Conservation (phyloP, 1,284 basidiomycete genomes). For the Malassezia nana region DNA sequence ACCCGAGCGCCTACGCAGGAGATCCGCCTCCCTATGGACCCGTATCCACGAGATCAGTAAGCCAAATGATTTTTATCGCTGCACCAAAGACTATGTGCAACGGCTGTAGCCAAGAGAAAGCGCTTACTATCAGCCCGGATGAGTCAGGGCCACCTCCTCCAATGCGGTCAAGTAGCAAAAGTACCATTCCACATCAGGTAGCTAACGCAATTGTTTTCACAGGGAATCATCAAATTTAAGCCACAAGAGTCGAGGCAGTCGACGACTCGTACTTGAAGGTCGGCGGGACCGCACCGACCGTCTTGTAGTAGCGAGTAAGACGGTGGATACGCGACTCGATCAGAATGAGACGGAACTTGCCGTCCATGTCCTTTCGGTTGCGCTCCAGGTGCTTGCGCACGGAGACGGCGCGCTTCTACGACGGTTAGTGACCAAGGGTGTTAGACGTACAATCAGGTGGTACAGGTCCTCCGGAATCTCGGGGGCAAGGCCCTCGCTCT, state of each 20-base stretch:
- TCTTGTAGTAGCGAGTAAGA: slow-evolving; percentile 90
- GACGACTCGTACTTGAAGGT: slow-evolving; percentile 63
- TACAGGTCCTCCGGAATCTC: slow-evolving; percentile 98
- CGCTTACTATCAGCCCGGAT: neutral
- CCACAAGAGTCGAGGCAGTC: slow-evolving; percentile 49
- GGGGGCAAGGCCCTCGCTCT: slow-evolving; percentile 88
- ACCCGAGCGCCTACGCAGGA: too few relatives aligned
- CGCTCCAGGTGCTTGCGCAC: slow-evolving; percentile 97
- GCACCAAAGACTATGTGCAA: slow-evolving; percentile 7
- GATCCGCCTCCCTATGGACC: too few relatives aligned
- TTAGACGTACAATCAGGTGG: slow-evolving; percentile 65
- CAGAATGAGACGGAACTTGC: slow-evolving; percentile 84
- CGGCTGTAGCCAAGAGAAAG: neutral
- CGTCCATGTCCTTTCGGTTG: slow-evolving; percentile 79
- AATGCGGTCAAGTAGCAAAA: neutral
- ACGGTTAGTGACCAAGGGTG: neutral
- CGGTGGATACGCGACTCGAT: slow-evolving; percentile 99
- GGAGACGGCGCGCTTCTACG: slow-evolving; percentile 84
- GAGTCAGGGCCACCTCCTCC: neutral
- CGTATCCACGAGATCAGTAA: neutral
- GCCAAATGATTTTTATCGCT: slow-evolving; percentile 6
- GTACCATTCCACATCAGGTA: slow-evolving; percentile 4
- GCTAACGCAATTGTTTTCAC: slow-evolving; percentile 4
- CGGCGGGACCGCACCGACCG: slow-evolving; percentile 90
- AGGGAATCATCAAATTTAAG: slow-evolving; percentile 27